phyloP scores from a whole-genome alignment of 1,139 yeast genomes.

The Nakaseomyces nivariensis region DNA sequence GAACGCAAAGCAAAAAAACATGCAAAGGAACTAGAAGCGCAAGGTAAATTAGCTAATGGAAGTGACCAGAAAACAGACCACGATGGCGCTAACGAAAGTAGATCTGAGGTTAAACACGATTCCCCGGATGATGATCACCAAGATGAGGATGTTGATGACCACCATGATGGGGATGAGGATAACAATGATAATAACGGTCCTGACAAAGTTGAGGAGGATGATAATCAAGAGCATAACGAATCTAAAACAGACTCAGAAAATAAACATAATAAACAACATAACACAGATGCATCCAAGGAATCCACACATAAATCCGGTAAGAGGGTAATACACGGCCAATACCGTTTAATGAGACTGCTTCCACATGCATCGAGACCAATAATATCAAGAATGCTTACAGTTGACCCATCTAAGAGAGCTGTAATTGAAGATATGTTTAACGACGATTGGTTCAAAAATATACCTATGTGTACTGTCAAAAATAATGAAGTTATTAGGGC shows the following conservation, averaged over 20 bases:
- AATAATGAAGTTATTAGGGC: conserved; percentile 37
- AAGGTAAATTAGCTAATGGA: neutral
- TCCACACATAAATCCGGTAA: neutral
- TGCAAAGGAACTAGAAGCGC: conserved; percentile 1
- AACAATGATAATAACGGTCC: neutral
- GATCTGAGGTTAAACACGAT: neutral
- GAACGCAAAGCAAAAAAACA: conserved; percentile 17
- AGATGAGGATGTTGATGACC: neutral
- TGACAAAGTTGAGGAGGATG: neutral
- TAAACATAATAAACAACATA: neutral
- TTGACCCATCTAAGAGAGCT: conserved; percentile 63
- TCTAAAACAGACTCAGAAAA: neutral
- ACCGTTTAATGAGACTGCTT: conserved; percentile 70
- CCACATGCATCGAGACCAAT: conserved; percentile 81
- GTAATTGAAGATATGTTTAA: conserved; percentile 53
- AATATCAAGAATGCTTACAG: conserved; percentile 59
- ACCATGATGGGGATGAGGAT: neutral
- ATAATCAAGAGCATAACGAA: neutral
- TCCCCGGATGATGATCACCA: neutral
- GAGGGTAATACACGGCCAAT: conserved; percentile 53
- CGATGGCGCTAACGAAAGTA: too few relatives aligned
- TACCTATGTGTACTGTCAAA: conserved; percentile 38
- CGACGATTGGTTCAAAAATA: conserved; percentile 65
- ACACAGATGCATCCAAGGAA: neutral
- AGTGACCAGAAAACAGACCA: neutral